These are phyloP conservation scores for Candida railenensis DNA, from an alignment of 805 yeast genomes.

Conservation along the genomic window DNA sequence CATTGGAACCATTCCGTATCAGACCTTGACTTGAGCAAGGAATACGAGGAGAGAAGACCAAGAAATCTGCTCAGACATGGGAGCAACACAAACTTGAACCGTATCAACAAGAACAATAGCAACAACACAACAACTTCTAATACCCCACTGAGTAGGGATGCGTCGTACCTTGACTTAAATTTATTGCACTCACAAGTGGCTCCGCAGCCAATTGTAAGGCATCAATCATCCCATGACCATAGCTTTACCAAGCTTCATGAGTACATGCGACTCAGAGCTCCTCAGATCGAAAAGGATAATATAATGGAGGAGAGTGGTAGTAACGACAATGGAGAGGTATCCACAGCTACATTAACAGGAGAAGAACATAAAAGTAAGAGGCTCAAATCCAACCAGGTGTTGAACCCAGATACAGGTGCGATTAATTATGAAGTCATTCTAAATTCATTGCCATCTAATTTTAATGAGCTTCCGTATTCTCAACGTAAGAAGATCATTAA, in stretches of 20 bases:
- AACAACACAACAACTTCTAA: constrained; percentile 16
- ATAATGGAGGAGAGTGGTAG: neutral
- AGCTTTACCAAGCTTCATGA: constrained; percentile 21
- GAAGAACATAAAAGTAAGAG: constrained; percentile 20
- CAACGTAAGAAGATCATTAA: constrained; percentile 50
- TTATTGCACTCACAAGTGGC: constrained; percentile 43
- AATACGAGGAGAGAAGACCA: neutral
- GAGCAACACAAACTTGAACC: neutral
- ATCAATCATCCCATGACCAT: constrained; percentile 7
- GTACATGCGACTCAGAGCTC: constrained; percentile 19
- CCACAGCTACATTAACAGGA: constrained; percentile 10
- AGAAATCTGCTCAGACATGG: neutral
- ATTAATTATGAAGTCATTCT: constrained; percentile 41
- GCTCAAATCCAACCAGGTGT: constrained; percentile 18
- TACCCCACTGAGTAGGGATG: constrained; percentile 32
- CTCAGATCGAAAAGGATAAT: constrained; percentile 6
- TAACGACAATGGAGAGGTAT: constrained; percentile 3
- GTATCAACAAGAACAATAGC: constrained; percentile 1
- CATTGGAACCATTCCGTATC: constrained; percentile 43
- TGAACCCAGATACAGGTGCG: constrained; percentile 22
- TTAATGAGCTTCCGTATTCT: constrained; percentile 57
- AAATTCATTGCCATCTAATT: constrained; percentile 50
- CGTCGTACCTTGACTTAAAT: constrained; percentile 40
- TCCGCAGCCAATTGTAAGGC: constrained; percentile 38
- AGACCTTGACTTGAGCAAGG: constrained; percentile 11